A percentile compares a stretch with the other conserved stretches of the same genome.
These are phyloP conservation scores for Coemansia sp. DNA, from an alignment of 192 early-diverging fungal species.

Conservation along the genomic window DNA sequence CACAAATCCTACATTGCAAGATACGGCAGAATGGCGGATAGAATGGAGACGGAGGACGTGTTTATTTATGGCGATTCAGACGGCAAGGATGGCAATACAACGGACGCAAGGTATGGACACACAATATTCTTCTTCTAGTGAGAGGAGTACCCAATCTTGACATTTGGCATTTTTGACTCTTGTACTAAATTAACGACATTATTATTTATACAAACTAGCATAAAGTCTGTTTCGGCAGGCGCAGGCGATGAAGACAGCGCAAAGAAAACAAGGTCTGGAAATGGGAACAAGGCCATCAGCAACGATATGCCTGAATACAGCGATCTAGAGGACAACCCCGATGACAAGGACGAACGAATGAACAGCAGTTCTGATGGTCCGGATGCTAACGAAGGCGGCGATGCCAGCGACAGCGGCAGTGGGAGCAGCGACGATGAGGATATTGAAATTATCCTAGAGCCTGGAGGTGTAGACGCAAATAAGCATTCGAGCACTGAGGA, in stretches of 20 bases:
- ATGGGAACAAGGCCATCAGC: not conserved
- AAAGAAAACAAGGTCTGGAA: not conserved
- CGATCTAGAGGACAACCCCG: not conserved
- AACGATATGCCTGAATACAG: not conserved
- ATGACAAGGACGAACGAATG: not conserved
- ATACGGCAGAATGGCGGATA: slow-evolving; percentile 14
- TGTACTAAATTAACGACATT: not conserved
- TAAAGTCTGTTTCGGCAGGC: not conserved
- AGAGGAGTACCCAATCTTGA: not conserved
- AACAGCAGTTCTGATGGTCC: not conserved
- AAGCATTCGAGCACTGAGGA: slow-evolving; percentile 12
- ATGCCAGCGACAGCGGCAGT: slow-evolving; percentile 5
- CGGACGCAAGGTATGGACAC: not conserved
- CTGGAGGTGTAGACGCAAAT: slow-evolving; percentile 15
- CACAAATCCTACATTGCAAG: not conserved
- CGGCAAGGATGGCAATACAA: not conserved
- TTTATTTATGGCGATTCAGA: slow-evolving; percentile 48
- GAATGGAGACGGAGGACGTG: slow-evolving; percentile 42
- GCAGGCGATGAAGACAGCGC: not conserved
- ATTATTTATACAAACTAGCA: not conserved
- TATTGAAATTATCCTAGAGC: slow-evolving; percentile 47
- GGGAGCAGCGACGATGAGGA: slow-evolving; percentile 34
- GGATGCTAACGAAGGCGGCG: not conserved
- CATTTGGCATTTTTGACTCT: too few species aligned
- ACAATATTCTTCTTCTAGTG: not conserved